A percentile compares a stretch with the other conserved stretches of the same genome.
Evolutionary conservation across 2,329 filamentous ascomycete genomes (phyloP).

Genomic region (Nemania serpens): DNA sequence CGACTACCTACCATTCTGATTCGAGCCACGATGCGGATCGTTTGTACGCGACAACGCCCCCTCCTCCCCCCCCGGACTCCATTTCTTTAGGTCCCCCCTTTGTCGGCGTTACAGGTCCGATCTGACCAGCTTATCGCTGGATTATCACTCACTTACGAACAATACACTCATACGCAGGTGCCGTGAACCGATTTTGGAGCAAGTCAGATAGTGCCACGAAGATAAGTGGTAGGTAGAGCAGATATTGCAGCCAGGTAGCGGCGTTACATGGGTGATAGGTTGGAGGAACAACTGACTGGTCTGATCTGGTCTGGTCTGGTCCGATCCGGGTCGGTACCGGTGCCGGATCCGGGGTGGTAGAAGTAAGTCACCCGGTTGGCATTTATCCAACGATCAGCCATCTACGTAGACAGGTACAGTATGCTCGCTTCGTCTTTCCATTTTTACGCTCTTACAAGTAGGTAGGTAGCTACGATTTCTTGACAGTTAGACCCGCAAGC

Average conservation of each 20-base stretch:
- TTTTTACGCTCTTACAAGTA: no score
- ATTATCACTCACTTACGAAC: background rate
- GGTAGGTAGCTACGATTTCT: no score
- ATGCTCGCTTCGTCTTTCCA: no score
- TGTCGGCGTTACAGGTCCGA: constrained; percentile 3
- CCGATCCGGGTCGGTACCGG: constrained; percentile 9
- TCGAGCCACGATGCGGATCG: constrained; percentile 26
- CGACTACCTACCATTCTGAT: constrained; percentile 15
- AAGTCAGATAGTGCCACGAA: constrained; percentile 24
- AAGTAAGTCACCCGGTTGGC: background rate
- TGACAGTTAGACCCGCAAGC: no score
- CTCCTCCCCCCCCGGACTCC: background rate
- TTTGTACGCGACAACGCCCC: background rate
- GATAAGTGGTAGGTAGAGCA: background rate
- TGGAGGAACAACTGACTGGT: background rate
- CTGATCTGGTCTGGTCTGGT: constrained; percentile 9
- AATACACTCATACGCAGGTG: background rate
- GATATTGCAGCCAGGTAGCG: constrained; percentile 10
- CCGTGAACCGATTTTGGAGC: background rate
- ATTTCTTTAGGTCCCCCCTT: background rate
- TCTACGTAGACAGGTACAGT: no score
- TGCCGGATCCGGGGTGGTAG: background rate
- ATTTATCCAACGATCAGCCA: no score
- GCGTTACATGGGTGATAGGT: background rate
- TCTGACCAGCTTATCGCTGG: background rate